These are phyloP conservation scores for Blastobotrys parvus DNA, from an alignment of 805 yeast genomes.

Conservation along the genomic window DNA sequence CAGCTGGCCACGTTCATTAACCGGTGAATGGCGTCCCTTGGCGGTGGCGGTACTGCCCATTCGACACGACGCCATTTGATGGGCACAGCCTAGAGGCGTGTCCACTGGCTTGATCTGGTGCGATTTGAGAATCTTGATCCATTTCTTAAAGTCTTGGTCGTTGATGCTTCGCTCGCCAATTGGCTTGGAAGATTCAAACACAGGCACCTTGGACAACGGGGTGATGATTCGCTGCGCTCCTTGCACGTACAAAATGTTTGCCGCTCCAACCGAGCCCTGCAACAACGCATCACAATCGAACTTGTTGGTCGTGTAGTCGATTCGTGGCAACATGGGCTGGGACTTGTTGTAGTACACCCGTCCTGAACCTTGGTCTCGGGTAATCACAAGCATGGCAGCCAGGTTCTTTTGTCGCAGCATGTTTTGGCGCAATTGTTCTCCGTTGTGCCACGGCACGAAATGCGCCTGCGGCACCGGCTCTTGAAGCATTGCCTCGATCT, in stretches of 20 bases:
- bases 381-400: conserved; percentile 36
- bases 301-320: conserved; percentile 35
- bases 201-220: conserved; percentile 30
- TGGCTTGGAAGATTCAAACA: conserved; percentile 30
- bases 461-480: conserved; percentile 34
- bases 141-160: conserved; percentile 35
- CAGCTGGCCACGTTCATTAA: conserved; percentile 36
- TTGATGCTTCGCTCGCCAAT: conserved; percentile 29
- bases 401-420: conserved; percentile 32
- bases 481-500: conserved; percentile 41
- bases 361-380: conserved; percentile 41
- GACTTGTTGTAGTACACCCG: conserved; percentile 29
- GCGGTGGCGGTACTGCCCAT: conserved; percentile 34
- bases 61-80: conserved; percentile 46
- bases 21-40: conserved; percentile 34
- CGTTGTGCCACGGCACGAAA: conserved; percentile 37
- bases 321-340: conserved; percentile 28
- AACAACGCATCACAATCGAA: conserved; percentile 36
- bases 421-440: conserved; percentile 29
- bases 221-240: conserved; percentile 40
- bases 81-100: conserved; percentile 39
- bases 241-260: conserved; percentile 40
- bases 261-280: conserved; percentile 32
- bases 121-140: conserved; percentile 19
- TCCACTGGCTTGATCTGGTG: conserved; percentile 24